Evolutionary conservation across 31 red algal genomes (phyloP), one percentile per base, ranked within the genome.

Genomic region (Endocladia muricata): DNA sequence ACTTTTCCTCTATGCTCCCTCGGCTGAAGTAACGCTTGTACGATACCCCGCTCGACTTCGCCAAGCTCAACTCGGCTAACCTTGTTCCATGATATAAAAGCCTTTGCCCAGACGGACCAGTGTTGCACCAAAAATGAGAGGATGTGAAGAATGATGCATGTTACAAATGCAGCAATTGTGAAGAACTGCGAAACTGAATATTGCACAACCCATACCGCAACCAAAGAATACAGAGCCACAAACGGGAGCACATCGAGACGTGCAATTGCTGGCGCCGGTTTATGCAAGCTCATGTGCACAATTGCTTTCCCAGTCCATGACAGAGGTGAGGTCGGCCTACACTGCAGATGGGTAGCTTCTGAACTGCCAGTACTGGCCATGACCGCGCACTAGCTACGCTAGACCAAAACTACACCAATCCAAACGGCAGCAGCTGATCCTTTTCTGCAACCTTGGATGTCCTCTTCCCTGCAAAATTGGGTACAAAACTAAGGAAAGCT

Each of bases 51-150:
- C 9, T 43, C 47, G 25, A 92, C 68, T 2, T 38, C 3, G 1
- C 25, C 34, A 57, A 26, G 30, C 31, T 74, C 69, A 61, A 87
- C 32, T 3, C 59, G 15, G 6, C 68, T 54, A 36, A 85, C 70
- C 2, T 42, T 43, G n/a, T 34, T 64, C 83, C 75, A 91, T 4
- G 83, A 74, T 37, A 98, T 68, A 29, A 70, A 68, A 2, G 74
- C 79, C 19, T 74, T 67, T 31, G 75, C 62, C 33, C 34, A 32
- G 3, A 93, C 86, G 1, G 84, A 94, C 95, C 95, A 98, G 62
- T 93, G 85, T 61, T 93, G 90, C 3, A 69, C 68, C 38, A 98
- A 64, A 65, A 93, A 78, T 2, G 81, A 32, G 11, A 98, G 85
- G 44, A 87, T 64, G 44, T 91, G 86, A 3, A 93, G 23, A 61